phyloP scores from a whole-genome alignment of 2,329 filamentous ascomycete genomes.

The Calonectria pteridis region DNA sequence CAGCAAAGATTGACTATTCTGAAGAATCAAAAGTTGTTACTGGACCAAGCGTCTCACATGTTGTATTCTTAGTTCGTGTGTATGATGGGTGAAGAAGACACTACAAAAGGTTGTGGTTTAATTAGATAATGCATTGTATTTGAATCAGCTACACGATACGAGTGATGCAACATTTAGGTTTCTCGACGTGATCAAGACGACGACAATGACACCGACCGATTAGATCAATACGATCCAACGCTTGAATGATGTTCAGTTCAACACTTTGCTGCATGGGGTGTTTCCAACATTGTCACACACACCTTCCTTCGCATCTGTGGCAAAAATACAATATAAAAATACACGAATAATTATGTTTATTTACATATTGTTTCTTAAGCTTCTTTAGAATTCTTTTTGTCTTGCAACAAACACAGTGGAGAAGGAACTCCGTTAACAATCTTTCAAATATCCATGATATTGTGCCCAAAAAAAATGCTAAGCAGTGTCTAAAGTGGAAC shows the following conservation, averaged over 20 bases:
- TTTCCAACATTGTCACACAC: too few species aligned
- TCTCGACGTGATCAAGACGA: not conserved
- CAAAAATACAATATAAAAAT: too few species aligned
- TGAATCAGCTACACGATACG: not conserved
- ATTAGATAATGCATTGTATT: not conserved
- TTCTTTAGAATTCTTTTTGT: too few species aligned
- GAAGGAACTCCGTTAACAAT: too few species aligned
- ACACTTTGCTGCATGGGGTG: too few species aligned
- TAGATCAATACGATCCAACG: not conserved
- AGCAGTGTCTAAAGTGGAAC: slow-evolving; percentile 26
- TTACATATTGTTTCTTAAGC: too few species aligned
- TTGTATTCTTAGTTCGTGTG: not conserved
- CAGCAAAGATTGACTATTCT: slow-evolving; percentile 38
- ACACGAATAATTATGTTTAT: too few species aligned
- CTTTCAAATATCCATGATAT: too few species aligned
- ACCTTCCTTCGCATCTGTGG: too few species aligned
- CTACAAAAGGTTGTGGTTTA: not conserved
- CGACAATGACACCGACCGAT: not conserved
- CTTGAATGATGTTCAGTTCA: too few species aligned
- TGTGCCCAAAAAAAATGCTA: not conserved
- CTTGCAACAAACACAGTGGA: too few species aligned
- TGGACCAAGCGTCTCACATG: not conserved
- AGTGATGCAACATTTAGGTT: not conserved
- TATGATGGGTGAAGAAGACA: not conserved
- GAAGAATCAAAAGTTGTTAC: slow-evolving; percentile 40